Evolutionary conservation across 805 yeast genomes (phyloP).

Genomic region (Metschnikowia vanudenii): DNA sequence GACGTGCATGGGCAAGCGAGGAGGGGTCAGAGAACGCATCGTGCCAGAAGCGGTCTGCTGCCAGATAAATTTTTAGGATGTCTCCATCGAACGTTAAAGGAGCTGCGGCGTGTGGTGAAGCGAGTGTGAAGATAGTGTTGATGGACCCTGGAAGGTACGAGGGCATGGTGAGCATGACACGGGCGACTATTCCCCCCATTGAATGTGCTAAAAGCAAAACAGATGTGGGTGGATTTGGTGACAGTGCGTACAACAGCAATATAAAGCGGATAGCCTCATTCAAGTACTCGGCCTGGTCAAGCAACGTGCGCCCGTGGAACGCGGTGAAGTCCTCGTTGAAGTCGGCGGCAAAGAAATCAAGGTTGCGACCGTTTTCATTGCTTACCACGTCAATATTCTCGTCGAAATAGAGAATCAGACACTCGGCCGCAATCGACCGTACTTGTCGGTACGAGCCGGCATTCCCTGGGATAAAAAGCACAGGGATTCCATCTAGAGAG

Average conservation of each 20-base stretch:
- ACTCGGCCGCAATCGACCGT: constrained; percentile 85
- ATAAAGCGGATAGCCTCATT: constrained; percentile 86
- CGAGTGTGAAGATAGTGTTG: constrained; percentile 78
- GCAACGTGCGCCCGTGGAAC: constrained; percentile 87
- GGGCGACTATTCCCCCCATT: constrained; percentile 95
- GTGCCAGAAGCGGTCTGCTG: constrained; percentile 79
- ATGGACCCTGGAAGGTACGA: constrained; percentile 72
- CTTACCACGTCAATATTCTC: constrained; percentile 21
- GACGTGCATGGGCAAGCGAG: constrained; percentile 30
- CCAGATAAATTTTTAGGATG: constrained; percentile 67
- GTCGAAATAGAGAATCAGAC: constrained; percentile 55
- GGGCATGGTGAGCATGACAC: constrained; percentile 77
- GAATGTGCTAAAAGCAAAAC: constrained; percentile 88
- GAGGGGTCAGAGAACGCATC: constrained; percentile 43
- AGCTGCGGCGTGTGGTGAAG: constrained; percentile 90
- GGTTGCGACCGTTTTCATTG: constrained; percentile 40
- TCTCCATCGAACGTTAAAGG: constrained; percentile 95
- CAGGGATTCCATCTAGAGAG: constrained; percentile 71
- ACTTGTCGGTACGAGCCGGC: constrained; percentile 93
- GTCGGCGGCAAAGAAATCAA: constrained; percentile 89
- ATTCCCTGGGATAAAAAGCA: constrained; percentile 92
- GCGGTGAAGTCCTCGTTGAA: constrained; percentile 96
- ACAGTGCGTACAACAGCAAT: constrained; percentile 56
- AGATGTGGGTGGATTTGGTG: constrained; percentile 52
- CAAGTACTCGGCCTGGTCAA: constrained; percentile 90